Evolutionary conservation across 164 flowering plant genomes (phyloP), one percentile per base, ranked within the genome.

Genomic region (Stephania cephalantha): DNA sequence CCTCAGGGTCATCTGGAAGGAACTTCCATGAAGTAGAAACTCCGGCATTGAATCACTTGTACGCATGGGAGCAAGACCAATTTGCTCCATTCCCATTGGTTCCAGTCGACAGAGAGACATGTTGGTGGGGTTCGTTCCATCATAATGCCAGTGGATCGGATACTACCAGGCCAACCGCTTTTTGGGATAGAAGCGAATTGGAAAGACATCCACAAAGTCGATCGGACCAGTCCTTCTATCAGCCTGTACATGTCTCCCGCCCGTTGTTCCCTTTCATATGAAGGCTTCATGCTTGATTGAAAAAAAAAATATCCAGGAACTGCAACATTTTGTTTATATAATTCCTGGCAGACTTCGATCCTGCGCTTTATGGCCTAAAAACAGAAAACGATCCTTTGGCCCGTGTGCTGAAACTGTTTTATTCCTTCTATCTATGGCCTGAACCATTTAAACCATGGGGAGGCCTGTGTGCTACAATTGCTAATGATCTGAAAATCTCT

Each of bases 51-150:
- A 83, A 69, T 73, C 88, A 85, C 1, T 89, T 85, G 68, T 88
- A 83, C 75, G 78, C 84, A 9, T 90, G 98, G 99, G 98, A 92
- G 52, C 84, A 91, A 73, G 97, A 93, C 20, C 91, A 88, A 31
- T 81, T 85, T 80, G 81, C 88, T 11, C 84, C 94, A 4, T 87
- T 84, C 77, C 85, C 90, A 2, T 64, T 80, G 70, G 81, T 77
- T 77, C 93, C 84, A 22, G 79, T 85, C 3, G 96, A 93, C 61
- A 80, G 95, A 79, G 98, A 93, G 68, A 63, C 79, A 79, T 65
- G 81, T 79, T 72, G 76, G 82, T 84, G 94, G 97, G 85, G 87
- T 29, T 74, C 86, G 53, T 84, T 87, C 75, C 96, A 86, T 80
- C 97, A 83, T 48, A 78, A 78, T 50, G 81, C 81, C 0, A 68